Evolutionary conservation across 2,329 filamentous ascomycete genomes (phyloP).

Genomic region (Septoria linicola): DNA sequence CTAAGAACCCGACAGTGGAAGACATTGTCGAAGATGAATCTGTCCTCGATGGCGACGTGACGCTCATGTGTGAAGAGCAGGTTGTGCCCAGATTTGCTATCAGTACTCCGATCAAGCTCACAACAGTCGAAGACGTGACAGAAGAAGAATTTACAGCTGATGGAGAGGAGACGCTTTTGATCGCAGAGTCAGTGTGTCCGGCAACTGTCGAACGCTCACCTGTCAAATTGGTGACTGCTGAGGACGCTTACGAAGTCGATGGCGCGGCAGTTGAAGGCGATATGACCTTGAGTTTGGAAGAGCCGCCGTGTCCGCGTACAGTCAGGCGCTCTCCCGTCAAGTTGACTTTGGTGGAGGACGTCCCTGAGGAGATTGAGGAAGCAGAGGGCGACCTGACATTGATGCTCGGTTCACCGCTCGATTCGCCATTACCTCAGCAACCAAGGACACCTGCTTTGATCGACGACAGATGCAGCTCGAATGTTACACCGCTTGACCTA

Average conservation of each 20-base stretch:
- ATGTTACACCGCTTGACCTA: conserved; percentile 14
- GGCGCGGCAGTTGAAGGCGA: conserved; percentile 6
- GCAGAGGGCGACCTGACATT: conserved; percentile 16
- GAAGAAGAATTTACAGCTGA: conserved; percentile 11
- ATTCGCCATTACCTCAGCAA: conserved; percentile 1
- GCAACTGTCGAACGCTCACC: conserved; percentile 2
- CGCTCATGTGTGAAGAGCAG: conserved; percentile 34
- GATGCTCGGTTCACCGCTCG: conserved; percentile 5
- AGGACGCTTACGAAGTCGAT: conserved; percentile 10
- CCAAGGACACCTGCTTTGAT: conserved; percentile 1
- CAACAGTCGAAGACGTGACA: conserved; percentile 10
- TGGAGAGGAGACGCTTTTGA: conserved; percentile 11
- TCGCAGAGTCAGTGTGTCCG: conserved; percentile 2
- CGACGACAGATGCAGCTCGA: conserved; percentile 1
- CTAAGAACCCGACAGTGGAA: conserved; percentile 1
- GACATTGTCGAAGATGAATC: conserved; percentile 4
- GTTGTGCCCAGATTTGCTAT: neutral
- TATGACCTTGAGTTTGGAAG: conserved; percentile 7
- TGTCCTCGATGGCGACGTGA: conserved; percentile 10
- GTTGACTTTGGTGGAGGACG: conserved; percentile 9
- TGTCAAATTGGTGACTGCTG: conserved; percentile 13
- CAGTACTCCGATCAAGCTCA: conserved; percentile 11
- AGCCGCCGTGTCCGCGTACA: conserved; percentile 5
- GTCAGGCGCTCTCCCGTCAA: conserved; percentile 11
- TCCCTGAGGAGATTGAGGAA: conserved; percentile 5